These are phyloP conservation scores for Gliomastix tumulicola DNA, from an alignment of 2,329 filamentous ascomycete species.

Conservation along the genomic window DNA sequence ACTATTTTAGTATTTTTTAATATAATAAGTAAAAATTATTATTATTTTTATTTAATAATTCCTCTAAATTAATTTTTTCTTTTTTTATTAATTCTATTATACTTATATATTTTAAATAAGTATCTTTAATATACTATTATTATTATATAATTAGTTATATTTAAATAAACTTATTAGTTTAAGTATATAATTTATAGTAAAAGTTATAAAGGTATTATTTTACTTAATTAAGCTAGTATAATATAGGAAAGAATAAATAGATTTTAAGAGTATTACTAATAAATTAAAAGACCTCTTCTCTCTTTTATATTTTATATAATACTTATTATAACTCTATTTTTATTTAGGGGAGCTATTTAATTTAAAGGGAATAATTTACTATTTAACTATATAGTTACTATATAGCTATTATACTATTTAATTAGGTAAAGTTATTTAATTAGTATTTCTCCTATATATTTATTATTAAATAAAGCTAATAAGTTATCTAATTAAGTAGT, in stretches of 20 bases:
- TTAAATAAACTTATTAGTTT: conserved; percentile 1
- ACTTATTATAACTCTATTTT: too few relatives aligned
- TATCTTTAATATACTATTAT: neutral
- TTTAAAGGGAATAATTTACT: too few relatives aligned
- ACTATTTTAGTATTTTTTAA: neutral
- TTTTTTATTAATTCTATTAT: neutral
- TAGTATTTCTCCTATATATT: too few relatives aligned
- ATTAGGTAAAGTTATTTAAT: too few relatives aligned
- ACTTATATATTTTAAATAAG: neutral
- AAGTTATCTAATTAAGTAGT: too few relatives aligned
- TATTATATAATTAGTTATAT: conserved; percentile 1
- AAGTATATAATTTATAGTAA: conserved; percentile 1
- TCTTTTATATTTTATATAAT: neutral
- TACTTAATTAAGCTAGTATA: too few relatives aligned
- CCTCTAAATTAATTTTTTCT: neutral
- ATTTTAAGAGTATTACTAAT: neutral
- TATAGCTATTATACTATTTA: too few relatives aligned
- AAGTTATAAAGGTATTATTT: conserved; percentile 3
- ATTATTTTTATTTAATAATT: neutral
- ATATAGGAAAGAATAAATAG: too few relatives aligned
- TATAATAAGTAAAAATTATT: neutral
- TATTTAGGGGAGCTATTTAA: too few relatives aligned
- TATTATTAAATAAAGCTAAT: too few relatives aligned
- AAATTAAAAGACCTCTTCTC: neutral
- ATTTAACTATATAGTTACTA: too few relatives aligned